phyloP scores from a whole-genome alignment of 2,329 filamentous ascomycete species.

The Fusarium chaquense region DNA sequence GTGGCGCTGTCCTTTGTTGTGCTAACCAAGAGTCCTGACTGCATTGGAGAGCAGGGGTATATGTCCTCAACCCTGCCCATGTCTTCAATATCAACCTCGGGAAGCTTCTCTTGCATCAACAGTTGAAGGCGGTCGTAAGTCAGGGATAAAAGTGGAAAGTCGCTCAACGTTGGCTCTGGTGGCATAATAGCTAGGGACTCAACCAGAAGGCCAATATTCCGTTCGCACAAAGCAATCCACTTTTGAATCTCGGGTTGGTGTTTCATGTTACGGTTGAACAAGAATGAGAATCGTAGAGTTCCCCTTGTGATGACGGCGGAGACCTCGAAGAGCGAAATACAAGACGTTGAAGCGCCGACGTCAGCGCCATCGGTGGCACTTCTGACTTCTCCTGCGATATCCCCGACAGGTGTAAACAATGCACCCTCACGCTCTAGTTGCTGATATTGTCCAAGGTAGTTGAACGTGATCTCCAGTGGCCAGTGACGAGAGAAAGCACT shows the following conservation, averaged over 20 bases:
- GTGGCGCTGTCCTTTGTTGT: constrained; percentile 55
- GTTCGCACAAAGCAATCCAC: constrained; percentile 33
- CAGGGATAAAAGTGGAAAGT: constrained; percentile 34
- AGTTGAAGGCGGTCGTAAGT: constrained; percentile 36
- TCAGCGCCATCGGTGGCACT: constrained; percentile 32
- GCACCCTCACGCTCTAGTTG: constrained; percentile 47
- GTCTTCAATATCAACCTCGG: constrained; percentile 18
- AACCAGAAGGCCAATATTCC: constrained; percentile 13
- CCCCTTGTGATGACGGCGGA: constrained; percentile 59
- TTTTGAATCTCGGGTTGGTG: constrained; percentile 55
- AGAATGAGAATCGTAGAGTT: constrained; percentile 58
- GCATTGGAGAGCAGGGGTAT: constrained; percentile 55
- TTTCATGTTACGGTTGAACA: constrained; percentile 57
- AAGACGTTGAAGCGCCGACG: constrained; percentile 22
- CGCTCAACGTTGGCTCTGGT: constrained; percentile 30
- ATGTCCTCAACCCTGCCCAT: constrained; percentile 42
- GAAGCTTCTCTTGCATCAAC: constrained; percentile 27
- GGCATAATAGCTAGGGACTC: constrained; percentile 6
- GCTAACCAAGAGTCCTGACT: constrained; percentile 54
- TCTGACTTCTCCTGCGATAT: constrained; percentile 35
- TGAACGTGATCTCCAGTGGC: constrained; percentile 47
- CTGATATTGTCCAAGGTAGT: constrained; percentile 48
- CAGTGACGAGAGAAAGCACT: constrained; percentile 31
- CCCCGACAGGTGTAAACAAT: constrained; percentile 37
- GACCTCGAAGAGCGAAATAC: constrained; percentile 62